Conservation (phyloP, 495 filamentous ascomycete species). For the Alectoria sarmentosa region DNA sequence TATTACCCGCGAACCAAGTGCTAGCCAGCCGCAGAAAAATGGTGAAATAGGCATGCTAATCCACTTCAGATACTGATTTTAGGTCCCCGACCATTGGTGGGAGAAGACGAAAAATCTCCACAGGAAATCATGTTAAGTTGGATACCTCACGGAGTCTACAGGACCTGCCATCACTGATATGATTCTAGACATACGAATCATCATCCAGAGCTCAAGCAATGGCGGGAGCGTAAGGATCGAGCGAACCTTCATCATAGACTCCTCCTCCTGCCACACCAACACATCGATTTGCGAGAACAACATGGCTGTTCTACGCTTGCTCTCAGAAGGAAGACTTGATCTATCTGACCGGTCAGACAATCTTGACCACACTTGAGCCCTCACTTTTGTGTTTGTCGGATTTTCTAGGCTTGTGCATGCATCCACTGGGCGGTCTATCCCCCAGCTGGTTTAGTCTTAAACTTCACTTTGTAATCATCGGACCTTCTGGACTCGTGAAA, state of each 20-base stretch:
- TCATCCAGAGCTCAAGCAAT: constrained; percentile 82
- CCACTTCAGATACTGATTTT: constrained; percentile 73
- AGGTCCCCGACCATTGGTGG: constrained; percentile 97
- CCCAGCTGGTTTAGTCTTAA: too few relatives aligned
- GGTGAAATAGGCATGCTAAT: constrained; percentile 38
- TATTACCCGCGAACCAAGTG: constrained; percentile 95
- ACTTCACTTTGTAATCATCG: too few relatives aligned
- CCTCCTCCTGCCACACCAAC: constrained; percentile 87
- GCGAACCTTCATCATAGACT: constrained; percentile 89
- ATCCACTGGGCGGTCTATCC: too few relatives aligned
- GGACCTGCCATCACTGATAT: constrained; percentile 14
- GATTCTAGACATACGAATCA: constrained; percentile 82
- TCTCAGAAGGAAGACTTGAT: constrained; percentile 99
- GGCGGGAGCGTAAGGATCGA: constrained; percentile 79
- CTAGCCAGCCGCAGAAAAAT: constrained; percentile 37
- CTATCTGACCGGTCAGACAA: constrained; percentile 98
- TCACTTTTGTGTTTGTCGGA: too few relatives aligned
- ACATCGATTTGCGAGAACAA: constrained; percentile 99
- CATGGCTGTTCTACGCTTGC: constrained; percentile 92
- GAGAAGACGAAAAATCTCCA: constrained; percentile 97
- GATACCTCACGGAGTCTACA: constrained; percentile 18
- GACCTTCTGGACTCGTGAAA: too few relatives aligned
- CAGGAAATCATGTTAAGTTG: constrained; percentile 90
- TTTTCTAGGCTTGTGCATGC: too few relatives aligned
- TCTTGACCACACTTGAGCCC: too few relatives aligned